Evolutionary conservation across 257 asterid genomes (phyloP).

Genomic region (Nicotiana noctiflora): DNA sequence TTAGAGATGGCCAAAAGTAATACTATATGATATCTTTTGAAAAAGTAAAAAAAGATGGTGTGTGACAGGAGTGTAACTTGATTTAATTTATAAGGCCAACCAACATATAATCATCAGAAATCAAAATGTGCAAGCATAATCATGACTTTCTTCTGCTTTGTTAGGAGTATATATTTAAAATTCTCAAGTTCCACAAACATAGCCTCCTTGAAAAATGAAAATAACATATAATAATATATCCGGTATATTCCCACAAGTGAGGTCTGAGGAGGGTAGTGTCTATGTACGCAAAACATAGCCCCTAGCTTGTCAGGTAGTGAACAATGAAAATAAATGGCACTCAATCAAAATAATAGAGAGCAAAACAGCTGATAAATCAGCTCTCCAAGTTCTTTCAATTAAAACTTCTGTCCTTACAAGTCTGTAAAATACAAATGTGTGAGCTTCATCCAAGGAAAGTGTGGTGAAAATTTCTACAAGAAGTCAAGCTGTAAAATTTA

Average conservation of each 20-base stretch:
- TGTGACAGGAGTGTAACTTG: too few species aligned
- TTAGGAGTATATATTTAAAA: background rate
- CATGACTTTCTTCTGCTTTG: background rate
- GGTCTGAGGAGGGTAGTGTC: too few species aligned
- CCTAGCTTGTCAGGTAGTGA: background rate
- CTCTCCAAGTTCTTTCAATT: background rate
- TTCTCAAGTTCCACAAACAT: background rate
- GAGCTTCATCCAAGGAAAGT: background rate
- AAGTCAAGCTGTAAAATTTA: background rate
- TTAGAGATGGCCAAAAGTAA: too few species aligned
- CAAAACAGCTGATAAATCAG: background rate
- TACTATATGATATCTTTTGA: too few species aligned
- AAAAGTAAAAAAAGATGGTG: too few species aligned
- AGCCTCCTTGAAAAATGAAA: background rate
- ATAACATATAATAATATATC: background rate
- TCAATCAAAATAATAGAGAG: background rate
- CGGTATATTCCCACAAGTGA: too few species aligned
- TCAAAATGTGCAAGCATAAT: too few species aligned
- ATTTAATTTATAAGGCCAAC: too few species aligned
- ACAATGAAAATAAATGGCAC: background rate
- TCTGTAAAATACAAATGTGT: constrained; percentile 1
- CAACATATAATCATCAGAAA: too few species aligned
- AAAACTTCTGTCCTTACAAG: background rate
- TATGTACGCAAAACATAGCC: too few species aligned
- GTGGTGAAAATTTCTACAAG: constrained; percentile 4